A percentile compares a stretch with the other conserved stretches of the same genome.
Conservation (phyloP, 2,329 filamentous ascomycete genomes). For the Ophiostoma tasmaniense region DNA sequence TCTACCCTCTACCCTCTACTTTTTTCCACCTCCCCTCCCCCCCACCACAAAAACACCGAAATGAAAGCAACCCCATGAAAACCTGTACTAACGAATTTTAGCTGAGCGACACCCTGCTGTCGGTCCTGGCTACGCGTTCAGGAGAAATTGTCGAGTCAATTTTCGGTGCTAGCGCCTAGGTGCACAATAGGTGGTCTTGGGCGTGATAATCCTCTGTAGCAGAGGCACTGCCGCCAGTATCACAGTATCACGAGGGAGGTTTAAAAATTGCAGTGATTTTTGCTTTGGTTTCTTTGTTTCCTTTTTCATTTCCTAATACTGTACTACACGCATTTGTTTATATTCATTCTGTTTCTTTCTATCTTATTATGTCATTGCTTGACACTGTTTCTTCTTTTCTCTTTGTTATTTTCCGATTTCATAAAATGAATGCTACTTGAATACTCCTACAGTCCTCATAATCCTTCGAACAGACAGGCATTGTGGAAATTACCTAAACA, state of each 20-base stretch:
- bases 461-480: not conserved
- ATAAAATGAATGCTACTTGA: not conserved
- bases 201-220: too few species aligned
- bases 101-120: constrained; percentile 75
- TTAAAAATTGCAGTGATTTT: not conserved
- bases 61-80: not conserved
- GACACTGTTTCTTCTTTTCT: not conserved
- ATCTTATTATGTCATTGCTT: not conserved
- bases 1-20: not conserved
- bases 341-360: not conserved
- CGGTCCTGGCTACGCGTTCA: constrained; percentile 65
- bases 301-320: not conserved
- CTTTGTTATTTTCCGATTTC: not conserved
- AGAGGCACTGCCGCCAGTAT: not conserved
- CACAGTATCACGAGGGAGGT: not conserved
- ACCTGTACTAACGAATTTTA: constrained; percentile 27
- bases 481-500: not conserved
- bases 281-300: too few species aligned
- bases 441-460: not conserved
- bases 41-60: constrained; percentile 4
- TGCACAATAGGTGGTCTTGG: not conserved
- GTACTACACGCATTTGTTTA: not conserved
- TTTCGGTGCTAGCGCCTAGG: constrained; percentile 39
- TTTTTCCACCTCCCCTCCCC: not conserved
- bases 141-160: constrained; percentile 72